Evolutionary conservation across 352 stramenopile genomes (phyloP).

Genomic region (Globisporangium spinosum): DNA sequence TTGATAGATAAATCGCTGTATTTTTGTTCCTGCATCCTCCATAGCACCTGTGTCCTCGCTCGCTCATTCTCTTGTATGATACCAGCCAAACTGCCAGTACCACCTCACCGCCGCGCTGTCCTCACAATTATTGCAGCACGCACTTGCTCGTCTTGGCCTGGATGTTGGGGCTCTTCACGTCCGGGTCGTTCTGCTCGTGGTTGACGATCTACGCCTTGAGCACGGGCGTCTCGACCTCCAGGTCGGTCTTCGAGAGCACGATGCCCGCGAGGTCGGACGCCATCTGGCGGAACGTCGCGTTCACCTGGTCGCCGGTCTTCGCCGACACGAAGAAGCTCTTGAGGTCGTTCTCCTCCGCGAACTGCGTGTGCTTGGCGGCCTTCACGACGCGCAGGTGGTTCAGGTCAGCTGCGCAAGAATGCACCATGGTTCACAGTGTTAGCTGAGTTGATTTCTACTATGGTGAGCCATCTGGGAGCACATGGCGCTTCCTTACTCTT

Average conservation of each 20-base stretch:
- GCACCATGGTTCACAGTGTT: background rate
- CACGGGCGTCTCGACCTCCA: constrained; percentile 81
- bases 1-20: constrained; percentile 45
- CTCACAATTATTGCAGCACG: constrained; percentile 38
- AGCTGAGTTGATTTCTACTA: background rate
- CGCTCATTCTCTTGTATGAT: background rate
- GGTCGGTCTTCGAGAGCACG: constrained; percentile 73
- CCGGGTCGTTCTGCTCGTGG: constrained; percentile 88
- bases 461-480: background rate
- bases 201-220: constrained; percentile 92
- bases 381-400: constrained; percentile 90
- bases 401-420: constrained; percentile 66
- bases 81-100: background rate
- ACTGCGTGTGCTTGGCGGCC: constrained; percentile 87
- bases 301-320: constrained; percentile 92
- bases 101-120: background rate
- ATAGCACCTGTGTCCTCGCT: background rate
- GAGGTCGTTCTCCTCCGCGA: constrained; percentile 91
- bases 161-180: constrained; percentile 80
- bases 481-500: constrained; percentile 57
- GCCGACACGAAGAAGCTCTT: constrained; percentile 92
- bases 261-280: constrained; percentile 83
- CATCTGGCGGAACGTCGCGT: constrained; percentile 82
- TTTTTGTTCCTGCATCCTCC: constrained; percentile 11
- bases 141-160: constrained; percentile 48